Evolutionary conservation across 2,329 filamentous ascomycete genomes (phyloP).

Genomic region (Trichothecium roseum): DNA sequence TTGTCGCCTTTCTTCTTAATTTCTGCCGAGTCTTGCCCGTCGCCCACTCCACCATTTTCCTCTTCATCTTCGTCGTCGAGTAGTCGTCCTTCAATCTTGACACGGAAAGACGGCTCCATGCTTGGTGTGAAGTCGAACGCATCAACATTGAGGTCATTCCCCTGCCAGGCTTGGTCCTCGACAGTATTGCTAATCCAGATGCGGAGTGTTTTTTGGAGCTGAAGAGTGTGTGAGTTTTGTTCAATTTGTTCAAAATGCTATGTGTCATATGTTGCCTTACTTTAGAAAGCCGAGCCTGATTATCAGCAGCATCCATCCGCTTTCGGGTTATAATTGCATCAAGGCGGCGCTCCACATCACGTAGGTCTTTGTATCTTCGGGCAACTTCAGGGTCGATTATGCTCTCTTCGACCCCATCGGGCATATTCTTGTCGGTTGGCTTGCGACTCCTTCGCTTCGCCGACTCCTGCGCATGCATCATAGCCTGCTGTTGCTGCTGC

Average conservation of each 20-base stretch:
- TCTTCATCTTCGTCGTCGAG: slow-evolving; percentile 60
- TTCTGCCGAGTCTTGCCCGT: slow-evolving; percentile 30
- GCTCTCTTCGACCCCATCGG: slow-evolving; percentile 77
- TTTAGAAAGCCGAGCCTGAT: slow-evolving; percentile 63
- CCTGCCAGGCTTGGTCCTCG: slow-evolving; percentile 91
- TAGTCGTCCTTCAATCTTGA: slow-evolving; percentile 84
- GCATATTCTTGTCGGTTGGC: slow-evolving; percentile 90
- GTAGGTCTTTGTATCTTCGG: slow-evolving; percentile 70
- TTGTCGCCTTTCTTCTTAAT: slow-evolving; percentile 8
- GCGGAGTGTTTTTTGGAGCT: slow-evolving; percentile 75
- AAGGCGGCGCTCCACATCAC: slow-evolving; percentile 77
- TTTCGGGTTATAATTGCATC: slow-evolving; percentile 94
- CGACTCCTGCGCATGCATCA: slow-evolving; percentile 43
- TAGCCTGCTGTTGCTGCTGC: slow-evolving; percentile 31
- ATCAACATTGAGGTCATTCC: slow-evolving; percentile 55
- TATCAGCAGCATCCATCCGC: slow-evolving; percentile 80
- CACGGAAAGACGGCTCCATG: slow-evolving; percentile 69
- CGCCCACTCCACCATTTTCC: slow-evolving; percentile 42
- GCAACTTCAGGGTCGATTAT: slow-evolving; percentile 69
- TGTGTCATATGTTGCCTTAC: slow-evolving; percentile 21
- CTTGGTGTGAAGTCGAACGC: slow-evolving; percentile 74
- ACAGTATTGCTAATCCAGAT: slow-evolving; percentile 94
- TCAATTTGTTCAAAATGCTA: neutral
- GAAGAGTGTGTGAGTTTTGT: neutral
- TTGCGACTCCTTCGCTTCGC: slow-evolving; percentile 76